A percentile compares a stretch with the other conserved stretches of the same genome.
Evolutionary conservation across 148 eudicot species (phyloP).

Genomic region (Dysphania ambrosioides): DNA sequence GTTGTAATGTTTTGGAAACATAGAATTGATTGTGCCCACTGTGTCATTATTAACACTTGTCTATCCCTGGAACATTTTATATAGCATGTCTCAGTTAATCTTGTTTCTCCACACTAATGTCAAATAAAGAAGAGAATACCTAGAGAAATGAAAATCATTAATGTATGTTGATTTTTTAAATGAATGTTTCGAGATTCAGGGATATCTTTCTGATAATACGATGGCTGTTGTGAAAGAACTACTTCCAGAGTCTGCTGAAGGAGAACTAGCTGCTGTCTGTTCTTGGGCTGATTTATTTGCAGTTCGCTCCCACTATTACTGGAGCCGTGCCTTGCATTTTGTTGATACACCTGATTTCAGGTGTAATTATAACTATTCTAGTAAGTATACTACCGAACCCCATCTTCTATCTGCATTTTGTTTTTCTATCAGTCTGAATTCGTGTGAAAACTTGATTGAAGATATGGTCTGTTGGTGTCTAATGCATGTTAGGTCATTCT

Average conservation of each 20-base stretch:
- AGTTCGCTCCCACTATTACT: conserved; percentile 58
- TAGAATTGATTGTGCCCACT: too few species aligned
- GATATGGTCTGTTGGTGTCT: too few species aligned
- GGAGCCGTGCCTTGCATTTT: conserved; percentile 85
- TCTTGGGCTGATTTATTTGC: conserved; percentile 79
- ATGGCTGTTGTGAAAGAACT: conserved; percentile 56
- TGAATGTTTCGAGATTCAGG: conserved; percentile 35
- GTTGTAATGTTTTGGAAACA: too few species aligned
- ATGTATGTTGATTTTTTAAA: too few species aligned
- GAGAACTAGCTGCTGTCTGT: conserved; percentile 80
- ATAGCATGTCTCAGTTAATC: too few species aligned
- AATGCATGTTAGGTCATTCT: background rate
- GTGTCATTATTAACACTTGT: too few species aligned
- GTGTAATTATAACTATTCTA: conserved; percentile 73
- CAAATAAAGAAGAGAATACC: too few species aligned
- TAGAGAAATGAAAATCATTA: too few species aligned
- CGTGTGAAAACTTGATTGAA: background rate
- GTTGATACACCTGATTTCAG: conserved; percentile 93
- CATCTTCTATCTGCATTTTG: background rate
- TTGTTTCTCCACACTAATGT: too few species aligned
- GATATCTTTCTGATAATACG: conserved; percentile 69
- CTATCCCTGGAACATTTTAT: too few species aligned
- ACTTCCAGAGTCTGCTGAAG: conserved; percentile 78
- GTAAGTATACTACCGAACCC: conserved; percentile 43
- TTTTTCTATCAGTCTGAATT: background rate